Evolutionary conservation across 2,329 filamentous ascomycete genomes (phyloP), one percentile per base, ranked within the genome.

Genomic region (Rhynchosporium secalis): DNA sequence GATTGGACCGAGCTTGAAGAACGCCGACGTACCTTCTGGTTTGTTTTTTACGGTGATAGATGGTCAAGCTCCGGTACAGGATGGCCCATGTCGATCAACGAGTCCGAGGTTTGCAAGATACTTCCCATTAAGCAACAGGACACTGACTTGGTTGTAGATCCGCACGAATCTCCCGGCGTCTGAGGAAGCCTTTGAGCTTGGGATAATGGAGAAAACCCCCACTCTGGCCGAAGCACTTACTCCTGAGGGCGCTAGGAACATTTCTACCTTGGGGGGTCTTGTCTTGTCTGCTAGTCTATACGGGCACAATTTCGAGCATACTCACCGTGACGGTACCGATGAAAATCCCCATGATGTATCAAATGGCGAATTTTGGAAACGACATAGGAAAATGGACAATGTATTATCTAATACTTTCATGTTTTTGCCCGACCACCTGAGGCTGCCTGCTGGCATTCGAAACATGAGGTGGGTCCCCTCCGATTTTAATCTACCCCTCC

Each of bases 1-100:
- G 90, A 92, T 71, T 96, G 91, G 91, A 86, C 85, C 0, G 94
- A 97, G 71, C 79, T 83, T 40, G 89, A 91, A 74, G 93, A 98
- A 75, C 83, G 93, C 57, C 83, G 94, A 62, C 83, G 94, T 67
- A 87, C 90, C 0, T 96, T 96, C 69, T 97, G 94, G 94, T 85
- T 88, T 67, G 83, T 87, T 0, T 97, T 94, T 71, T 89, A 87
- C 68, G 82, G 90, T 47, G 93, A 97, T 74, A 84, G 90, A 31
- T 96, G 96, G 76, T 88, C 91, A 2, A 92, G 89, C 70, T 90
- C 96, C 57, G 92, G 62, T 5, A 64, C 62, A n/a, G 62, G 62
- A 3, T 97, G 93, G 93, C 91, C 93, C 0, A 88, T 91, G 78
- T 78, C 87, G 31, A 86, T 96, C 47, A 87, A 96, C 66, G 83